A percentile compares a stretch with the other conserved stretches of the same genome.
phyloP scores from a whole-genome alignment of 2,329 filamentous ascomycete genomes.

The Knoxdaviesia capensis region DNA sequence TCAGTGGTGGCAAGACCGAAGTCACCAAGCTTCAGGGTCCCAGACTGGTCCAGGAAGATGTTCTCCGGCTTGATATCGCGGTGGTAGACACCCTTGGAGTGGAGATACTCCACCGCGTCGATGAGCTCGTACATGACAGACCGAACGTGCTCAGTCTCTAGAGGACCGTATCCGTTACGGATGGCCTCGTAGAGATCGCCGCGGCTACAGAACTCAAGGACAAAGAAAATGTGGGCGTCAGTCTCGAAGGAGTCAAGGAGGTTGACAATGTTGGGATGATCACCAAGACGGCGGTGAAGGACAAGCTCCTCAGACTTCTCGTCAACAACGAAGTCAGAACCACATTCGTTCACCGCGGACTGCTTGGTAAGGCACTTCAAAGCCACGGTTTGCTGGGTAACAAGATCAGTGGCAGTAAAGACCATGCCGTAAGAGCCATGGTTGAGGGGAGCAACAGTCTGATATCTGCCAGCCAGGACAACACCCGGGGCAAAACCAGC shows the following conservation, averaged over 20 bases:
- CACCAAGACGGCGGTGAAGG: conserved; percentile 59
- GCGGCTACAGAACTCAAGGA: conserved; percentile 86
- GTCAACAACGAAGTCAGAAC: conserved; percentile 51
- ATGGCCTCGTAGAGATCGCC: conserved; percentile 97
- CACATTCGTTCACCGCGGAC: conserved; percentile 36
- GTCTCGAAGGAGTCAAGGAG: conserved; percentile 84
- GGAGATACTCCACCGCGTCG: conserved; percentile 75
- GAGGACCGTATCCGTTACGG: conserved; percentile 64
- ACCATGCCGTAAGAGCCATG: conserved; percentile 99
- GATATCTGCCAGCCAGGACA: conserved; percentile 73
- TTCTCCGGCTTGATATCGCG: conserved; percentile 99
- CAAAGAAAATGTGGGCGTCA: conserved; percentile 71
- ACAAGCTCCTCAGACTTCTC: conserved; percentile 65
- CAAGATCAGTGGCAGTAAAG: conserved; percentile 68
- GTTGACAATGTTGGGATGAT: conserved; percentile 86
- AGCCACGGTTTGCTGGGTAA: conserved; percentile 63
- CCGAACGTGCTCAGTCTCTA: conserved; percentile 91
- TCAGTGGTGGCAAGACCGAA: conserved; percentile 86
- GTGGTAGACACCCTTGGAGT: conserved; percentile 80
- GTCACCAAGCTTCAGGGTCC: conserved; percentile 89
- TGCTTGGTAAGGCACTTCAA: conserved; percentile 93
- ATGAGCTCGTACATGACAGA: conserved; percentile 94
- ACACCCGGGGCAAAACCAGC: conserved; percentile 62
- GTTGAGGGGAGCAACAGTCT: conserved; percentile 85
- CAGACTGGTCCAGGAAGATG: conserved; percentile 77